A percentile compares a stretch with the other conserved stretches of the same genome.
These are phyloP conservation scores for Sanghuangporus weigelae DNA, from an alignment of 1,284 basidiomycete species.

Conservation along the genomic window DNA sequence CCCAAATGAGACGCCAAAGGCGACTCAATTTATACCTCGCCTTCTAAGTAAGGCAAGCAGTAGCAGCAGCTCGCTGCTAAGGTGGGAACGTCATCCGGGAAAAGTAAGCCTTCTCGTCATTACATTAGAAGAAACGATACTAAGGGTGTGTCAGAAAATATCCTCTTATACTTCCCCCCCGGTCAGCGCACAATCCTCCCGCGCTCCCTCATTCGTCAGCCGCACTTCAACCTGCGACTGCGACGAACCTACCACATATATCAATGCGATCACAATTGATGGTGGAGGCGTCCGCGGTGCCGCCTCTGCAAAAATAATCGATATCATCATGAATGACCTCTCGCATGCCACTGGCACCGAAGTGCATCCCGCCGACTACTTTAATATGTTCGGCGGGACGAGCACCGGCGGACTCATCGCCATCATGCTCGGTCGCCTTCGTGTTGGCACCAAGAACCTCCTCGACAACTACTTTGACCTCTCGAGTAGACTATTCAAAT, in stretches of 20 bases:
- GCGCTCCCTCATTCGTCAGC: not conserved
- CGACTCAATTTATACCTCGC: too few relatives aligned
- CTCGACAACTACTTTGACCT: not conserved
- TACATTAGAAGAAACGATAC: too few relatives aligned
- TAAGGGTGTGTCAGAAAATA: too few relatives aligned
- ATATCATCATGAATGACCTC: not conserved
- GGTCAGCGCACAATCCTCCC: not conserved
- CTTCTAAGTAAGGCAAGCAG: too few relatives aligned
- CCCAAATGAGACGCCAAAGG: too few relatives aligned
- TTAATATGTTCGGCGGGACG: conserved; percentile 16
- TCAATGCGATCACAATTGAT: too few relatives aligned
- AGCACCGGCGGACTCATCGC: conserved; percentile 18
- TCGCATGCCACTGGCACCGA: not conserved
- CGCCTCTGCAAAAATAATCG: too few relatives aligned
- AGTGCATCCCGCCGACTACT: not conserved
- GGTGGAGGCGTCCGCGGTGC: too few relatives aligned
- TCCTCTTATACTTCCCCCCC: not conserved
- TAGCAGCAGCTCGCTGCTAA: too few relatives aligned
- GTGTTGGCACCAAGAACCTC: not conserved
- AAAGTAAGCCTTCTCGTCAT: too few relatives aligned
- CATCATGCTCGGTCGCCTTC: conserved; percentile 16
- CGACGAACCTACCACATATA: too few relatives aligned
- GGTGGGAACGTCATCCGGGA: too few relatives aligned
- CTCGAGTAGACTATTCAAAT: not conserved
- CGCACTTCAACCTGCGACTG: not conserved